phyloP scores from a whole-genome alignment of 2,329 filamentous ascomycete species.

The Dothidotthia symphoricarpi region DNA sequence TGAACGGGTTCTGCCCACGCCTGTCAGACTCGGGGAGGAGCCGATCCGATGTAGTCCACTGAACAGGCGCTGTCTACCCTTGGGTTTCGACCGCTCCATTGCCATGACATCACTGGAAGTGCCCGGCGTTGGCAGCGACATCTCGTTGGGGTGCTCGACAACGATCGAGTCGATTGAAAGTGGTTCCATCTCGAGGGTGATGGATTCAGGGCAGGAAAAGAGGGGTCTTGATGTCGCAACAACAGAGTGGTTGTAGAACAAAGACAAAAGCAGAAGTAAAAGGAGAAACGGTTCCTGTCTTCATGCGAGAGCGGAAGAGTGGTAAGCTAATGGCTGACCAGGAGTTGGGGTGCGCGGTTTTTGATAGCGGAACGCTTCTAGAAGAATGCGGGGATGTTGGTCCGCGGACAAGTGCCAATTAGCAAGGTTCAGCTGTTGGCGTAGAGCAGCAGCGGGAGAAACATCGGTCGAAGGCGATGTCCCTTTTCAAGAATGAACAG shows the following conservation, averaged over 20 bases:
- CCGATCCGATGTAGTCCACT: constrained; percentile 77
- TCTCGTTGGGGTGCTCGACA: constrained; percentile 30
- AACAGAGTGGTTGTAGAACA: constrained; percentile 1
- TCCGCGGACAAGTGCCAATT: constrained; percentile 5
- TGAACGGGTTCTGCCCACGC: constrained; percentile 63
- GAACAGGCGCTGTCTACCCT: constrained; percentile 67
- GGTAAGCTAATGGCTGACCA: constrained; percentile 15
- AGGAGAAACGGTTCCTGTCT: constrained; percentile 3
- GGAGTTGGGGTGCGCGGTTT: constrained; percentile 28
- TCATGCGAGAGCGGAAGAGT: constrained; percentile 5
- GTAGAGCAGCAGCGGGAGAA: constrained; percentile 2
- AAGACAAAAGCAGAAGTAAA: background rate
- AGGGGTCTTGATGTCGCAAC: constrained; percentile 3
- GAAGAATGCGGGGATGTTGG: constrained; percentile 24
- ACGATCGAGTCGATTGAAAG: constrained; percentile 42
- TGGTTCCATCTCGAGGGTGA: constrained; percentile 32
- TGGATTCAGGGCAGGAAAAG: constrained; percentile 13
- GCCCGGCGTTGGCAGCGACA: constrained; percentile 11
- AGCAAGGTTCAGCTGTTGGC: constrained; percentile 6
- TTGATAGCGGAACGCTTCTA: constrained; percentile 15
- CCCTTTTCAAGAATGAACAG: background rate
- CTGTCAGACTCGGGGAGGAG: constrained; percentile 71
- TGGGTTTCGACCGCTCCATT: constrained; percentile 55
- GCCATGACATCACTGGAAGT: constrained; percentile 29
- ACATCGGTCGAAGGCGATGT: background rate